Base-by-base conservation (phyloP, 805 yeast genomes). In the Sugiyamaella valdiviana region DNA sequence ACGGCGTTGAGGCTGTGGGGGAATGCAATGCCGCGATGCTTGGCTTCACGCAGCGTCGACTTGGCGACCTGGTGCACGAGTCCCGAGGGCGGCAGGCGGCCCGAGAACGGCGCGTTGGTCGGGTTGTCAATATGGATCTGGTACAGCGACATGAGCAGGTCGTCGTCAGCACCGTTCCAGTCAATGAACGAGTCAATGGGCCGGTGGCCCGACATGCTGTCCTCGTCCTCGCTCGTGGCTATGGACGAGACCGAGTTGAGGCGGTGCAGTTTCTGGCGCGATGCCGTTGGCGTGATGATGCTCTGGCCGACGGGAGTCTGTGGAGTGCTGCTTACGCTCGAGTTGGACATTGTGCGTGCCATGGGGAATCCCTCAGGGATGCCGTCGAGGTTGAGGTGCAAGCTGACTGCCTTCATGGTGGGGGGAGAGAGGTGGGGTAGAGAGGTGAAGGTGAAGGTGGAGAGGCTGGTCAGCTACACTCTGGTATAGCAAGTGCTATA, bases 1-100 rank as follows among this genome's bases (percentile, higher is more conserved):
- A 59, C 58, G 12, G 68, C 63, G 21, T 55, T 53, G 44, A 63
- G 37, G 3, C 63, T 57, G 45, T 65, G 70, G 5, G 64, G 65
- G 47, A 63, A 65, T 2, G 52, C 44, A 4, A 58, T 39, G 9
- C 62, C 51, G 26, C 53, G 47, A 35, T 42, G 45, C 44, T 54
- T 56, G 19, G 68, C 66, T 37, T 57, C 54, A 50, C 69, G 67
- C 24, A 78, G 64, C 22, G 83, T 74, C 39, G 76, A 72, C 56
- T 79, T 80, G 5, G 85, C 76, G 0, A 81, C 82, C 46, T 72
- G 71, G 38, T 79, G 78, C 17, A 81, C 70, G 2, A 83, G 73
- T 1, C 88, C 88, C 1, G 82, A 73, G 0, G 89, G 88, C 6
- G 88, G 89, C 57, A 76, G 75, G 38, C 70, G 61, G 15, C 77